A percentile compares a stretch with the other conserved stretches of the same genome.
Evolutionary conservation across 768 basidiomycete genomes (phyloP).

Genomic region (Paxillus involutus): DNA sequence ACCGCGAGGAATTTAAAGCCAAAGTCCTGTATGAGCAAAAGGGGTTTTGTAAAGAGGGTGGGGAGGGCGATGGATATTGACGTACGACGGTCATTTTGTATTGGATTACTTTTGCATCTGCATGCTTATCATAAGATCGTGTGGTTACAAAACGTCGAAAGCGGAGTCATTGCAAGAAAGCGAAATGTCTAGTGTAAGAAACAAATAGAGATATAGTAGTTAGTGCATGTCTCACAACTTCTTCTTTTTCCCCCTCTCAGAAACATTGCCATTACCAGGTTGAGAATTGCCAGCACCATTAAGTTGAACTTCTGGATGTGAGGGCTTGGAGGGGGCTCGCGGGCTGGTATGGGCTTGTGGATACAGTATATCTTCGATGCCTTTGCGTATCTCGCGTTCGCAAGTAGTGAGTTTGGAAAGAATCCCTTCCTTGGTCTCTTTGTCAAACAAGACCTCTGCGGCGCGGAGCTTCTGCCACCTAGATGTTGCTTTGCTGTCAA

Average conservation of each 20-base stretch:
- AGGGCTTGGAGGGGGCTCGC: conserved; percentile 33
- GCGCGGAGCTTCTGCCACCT: conserved; percentile 81
- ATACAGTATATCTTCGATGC: conserved; percentile 71
- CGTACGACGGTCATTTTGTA: conserved; percentile 10
- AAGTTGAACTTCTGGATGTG: conserved; percentile 35
- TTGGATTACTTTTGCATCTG: conserved; percentile 4
- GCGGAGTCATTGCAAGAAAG: conserved; percentile 8
- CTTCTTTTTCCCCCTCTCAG: conserved; percentile 61
- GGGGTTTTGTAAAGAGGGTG: conserved; percentile 94
- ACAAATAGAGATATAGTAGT: conserved; percentile 29
- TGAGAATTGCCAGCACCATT: conserved; percentile 50
- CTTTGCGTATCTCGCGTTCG: conserved; percentile 76
- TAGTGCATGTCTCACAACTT: conserved; percentile 32
- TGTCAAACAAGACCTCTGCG: conserved; percentile 74
- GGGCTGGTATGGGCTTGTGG: conserved; percentile 40
- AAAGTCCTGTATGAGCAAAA: conserved; percentile 79
- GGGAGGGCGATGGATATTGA: conserved; percentile 94
- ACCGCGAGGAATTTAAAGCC: conserved; percentile 80
- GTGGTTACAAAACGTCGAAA: conserved; percentile 13
- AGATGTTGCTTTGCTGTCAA: conserved; percentile 7
- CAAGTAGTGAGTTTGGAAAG: conserved; percentile 65
- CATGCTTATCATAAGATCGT: not conserved
- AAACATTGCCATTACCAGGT: conserved; percentile 37
- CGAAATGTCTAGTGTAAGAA: conserved; percentile 15
- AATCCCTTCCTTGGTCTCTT: conserved; percentile 69